Conservation (phyloP, 768 basidiomycete species). For the Auricularia sp. region DNA sequence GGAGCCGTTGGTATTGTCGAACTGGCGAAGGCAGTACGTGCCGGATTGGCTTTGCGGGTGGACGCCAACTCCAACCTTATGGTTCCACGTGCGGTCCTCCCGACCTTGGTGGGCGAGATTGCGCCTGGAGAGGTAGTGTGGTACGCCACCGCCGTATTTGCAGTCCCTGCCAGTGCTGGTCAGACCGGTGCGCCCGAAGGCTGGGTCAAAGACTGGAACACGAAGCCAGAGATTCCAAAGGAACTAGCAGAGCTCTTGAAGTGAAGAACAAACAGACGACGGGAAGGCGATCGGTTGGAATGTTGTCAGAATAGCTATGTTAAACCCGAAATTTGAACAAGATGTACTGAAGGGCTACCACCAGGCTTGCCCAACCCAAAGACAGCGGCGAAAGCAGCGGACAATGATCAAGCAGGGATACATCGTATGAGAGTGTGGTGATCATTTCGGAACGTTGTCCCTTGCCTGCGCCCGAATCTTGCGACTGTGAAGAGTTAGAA, state of each 20-base stretch:
- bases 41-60: conserved; percentile 43
- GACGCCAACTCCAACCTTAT: conserved; percentile 70
- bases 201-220: conserved; percentile 13
- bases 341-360: not conserved
- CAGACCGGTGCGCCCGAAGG: conserved; percentile 9
- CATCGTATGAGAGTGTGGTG: not conserved
- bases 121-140: conserved; percentile 36
- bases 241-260: conserved; percentile 5
- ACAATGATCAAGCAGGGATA: not conserved
- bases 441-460: conserved; percentile 80
- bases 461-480: conserved; percentile 78
- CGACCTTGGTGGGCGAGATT: conserved; percentile 43
- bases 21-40: conserved; percentile 25
- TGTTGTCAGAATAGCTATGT: too few species aligned
- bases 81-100: conserved; percentile 55
- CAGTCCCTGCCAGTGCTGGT: conserved; percentile 29
- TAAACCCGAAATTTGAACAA: too few species aligned
- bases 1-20: conserved; percentile 57
- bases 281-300: too few species aligned
- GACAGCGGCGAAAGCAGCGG: not conserved
- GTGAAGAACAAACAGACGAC: not conserved
- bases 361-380: not conserved
- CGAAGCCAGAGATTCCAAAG: conserved; percentile 7
- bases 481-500: conserved; percentile 36
- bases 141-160: conserved; percentile 61